Evolutionary conservation across 129 eudicot genomes (phyloP).

Genomic region (Saussurea involucrata): DNA sequence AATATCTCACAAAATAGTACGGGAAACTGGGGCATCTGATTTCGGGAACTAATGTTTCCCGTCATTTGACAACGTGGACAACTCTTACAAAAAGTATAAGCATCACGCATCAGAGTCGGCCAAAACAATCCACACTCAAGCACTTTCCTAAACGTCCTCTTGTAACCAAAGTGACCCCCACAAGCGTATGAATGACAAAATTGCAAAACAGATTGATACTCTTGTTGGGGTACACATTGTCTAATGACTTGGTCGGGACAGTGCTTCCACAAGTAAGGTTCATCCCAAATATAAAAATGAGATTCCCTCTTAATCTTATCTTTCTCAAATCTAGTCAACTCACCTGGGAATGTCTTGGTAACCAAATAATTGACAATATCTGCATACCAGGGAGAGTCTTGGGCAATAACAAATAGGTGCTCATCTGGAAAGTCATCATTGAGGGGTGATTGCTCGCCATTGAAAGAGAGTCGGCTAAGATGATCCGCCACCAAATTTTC

Average conservation of each 20-base stretch:
- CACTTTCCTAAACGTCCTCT: background rate
- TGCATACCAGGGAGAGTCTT: background rate
- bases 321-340: background rate
- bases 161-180: slow-evolving; percentile 11
- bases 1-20: too few species aligned
- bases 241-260: slow-evolving; percentile 5
- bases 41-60: too few species aligned
- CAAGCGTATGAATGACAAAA: slow-evolving; percentile 26
- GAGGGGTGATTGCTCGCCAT: background rate
- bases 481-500: background rate
- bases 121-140: slow-evolving; percentile 9
- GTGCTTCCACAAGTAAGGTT: background rate
- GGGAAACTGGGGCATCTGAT: too few species aligned
- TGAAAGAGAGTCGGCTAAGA: background rate
- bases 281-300: background rate
- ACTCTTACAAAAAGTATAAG: background rate
- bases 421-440: background rate
- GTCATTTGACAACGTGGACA: background rate
- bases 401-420: background rate
- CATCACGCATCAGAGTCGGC: background rate
- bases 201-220: background rate
- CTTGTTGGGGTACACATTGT: slow-evolving; percentile 1
- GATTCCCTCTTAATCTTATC: background rate
- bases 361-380: background rate
- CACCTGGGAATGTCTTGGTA: background rate